phyloP scores from a whole-genome alignment of 176 grass and related monocot species.

The Saccharum officinarum region DNA sequence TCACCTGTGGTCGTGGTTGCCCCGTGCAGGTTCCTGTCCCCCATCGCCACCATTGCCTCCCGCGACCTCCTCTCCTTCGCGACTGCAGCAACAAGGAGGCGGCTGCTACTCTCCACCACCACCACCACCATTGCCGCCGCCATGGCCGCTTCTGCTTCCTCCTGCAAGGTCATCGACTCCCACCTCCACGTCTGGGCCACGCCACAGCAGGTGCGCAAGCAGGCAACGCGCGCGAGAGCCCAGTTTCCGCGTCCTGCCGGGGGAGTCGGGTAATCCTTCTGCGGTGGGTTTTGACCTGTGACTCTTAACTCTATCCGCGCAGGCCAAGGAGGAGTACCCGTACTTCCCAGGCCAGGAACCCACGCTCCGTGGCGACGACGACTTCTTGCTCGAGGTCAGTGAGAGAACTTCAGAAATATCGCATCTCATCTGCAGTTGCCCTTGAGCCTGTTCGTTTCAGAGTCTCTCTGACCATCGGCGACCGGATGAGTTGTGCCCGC shows the following conservation, averaged over 20 bases:
- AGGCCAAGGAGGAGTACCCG: slow-evolving; percentile 59
- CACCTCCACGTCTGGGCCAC: slow-evolving; percentile 96
- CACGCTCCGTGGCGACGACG: slow-evolving; percentile 67
- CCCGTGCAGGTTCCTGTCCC: no score
- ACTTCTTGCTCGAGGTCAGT: slow-evolving; percentile 84
- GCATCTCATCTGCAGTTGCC: background rate
- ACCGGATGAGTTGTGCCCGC: background rate
- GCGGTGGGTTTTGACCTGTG: background rate
- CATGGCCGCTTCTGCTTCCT: slow-evolving; percentile 20
- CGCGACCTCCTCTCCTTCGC: no score
- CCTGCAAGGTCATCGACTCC: slow-evolving; percentile 70
- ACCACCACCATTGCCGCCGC: slow-evolving; percentile 27
- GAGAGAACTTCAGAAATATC: background rate
- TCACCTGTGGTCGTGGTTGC: no score
- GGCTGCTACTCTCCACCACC: slow-evolving; percentile 32
- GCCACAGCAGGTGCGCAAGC: slow-evolving; percentile 47
- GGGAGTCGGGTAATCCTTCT: background rate
- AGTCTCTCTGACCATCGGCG: background rate
- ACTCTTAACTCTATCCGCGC: background rate
- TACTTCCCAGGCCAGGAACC: slow-evolving; percentile 81
- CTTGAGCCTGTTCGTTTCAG: background rate
- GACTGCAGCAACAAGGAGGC: background rate
- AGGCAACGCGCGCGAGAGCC: no score
- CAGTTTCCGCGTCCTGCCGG: background rate
- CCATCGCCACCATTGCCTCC: no score